Base-by-base conservation (phyloP, 192 early-diverging fungal genomes). In the Coemansia sp. region DNA sequence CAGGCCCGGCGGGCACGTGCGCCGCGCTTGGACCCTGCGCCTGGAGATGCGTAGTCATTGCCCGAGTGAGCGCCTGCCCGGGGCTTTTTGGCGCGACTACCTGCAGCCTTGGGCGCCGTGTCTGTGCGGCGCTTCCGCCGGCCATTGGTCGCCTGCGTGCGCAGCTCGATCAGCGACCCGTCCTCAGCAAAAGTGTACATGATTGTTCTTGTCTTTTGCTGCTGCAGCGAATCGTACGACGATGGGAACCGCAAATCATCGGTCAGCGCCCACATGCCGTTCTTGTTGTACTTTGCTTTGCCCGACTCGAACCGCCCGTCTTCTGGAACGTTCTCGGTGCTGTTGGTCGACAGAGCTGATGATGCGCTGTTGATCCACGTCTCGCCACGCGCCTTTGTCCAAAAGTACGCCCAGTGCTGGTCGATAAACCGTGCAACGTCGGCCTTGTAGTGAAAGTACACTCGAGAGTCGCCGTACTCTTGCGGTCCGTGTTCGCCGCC, bases 371-470 rank as follows among this genome's bases (percentile, higher is more conserved):
- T 87, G 59, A 82, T 77, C 89, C 89, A 91, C 3, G 84, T 88
- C 54, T 72, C 70, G 25, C 83, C 82, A 0, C 85, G 72, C 52
- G 72, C 50, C 72, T 88, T 89, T 32, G 81, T 67, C 89, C 89
- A 91, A 64, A 91, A 86, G 48, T 81, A 72, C 10, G 69, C 58
- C 89, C 89, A 91, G 72, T 89, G 77, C 60, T 79, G 64, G 55
- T 89, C 87, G 39, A 91, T 85, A 59, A 89, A 89, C 25, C 71
- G 69, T 29, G 80, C 79, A n/a, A 91, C 82, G 51, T 89, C 85
- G n/a, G 73, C 72, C 63, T 85, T 86, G 70, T 77, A 86, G 65
- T 80, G 85, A 66, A 82, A 82, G 65, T 82, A 82, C 6, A 69
- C 62, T 14, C 75, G 73, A 58, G 65, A 67, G 35, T 82, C 80